These are phyloP conservation scores for Dendrobium nobile DNA, from an alignment of 106 monocot species.

Conservation along the genomic window DNA sequence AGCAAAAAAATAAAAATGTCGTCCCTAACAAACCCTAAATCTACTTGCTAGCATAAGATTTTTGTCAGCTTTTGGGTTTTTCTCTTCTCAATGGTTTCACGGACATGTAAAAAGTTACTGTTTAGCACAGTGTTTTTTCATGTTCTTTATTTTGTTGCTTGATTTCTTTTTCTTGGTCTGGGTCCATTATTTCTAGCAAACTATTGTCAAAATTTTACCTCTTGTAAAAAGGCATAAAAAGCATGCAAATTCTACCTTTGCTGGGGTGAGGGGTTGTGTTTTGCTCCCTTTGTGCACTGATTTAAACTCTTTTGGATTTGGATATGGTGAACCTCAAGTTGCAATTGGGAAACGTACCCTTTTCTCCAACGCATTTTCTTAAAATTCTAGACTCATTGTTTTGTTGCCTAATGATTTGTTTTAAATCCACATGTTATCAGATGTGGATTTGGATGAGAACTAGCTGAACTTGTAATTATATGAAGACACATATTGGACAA, in stretches of 20 bases:
- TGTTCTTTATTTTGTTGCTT: background rate
- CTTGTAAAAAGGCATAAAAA: background rate
- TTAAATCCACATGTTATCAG: background rate
- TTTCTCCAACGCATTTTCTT: background rate
- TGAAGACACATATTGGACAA: background rate
- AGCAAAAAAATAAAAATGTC: too few species aligned
- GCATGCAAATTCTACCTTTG: background rate
- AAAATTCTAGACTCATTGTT: background rate
- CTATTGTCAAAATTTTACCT: background rate
- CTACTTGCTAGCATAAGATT: background rate
- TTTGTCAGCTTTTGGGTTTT: background rate
- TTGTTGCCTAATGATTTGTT: too few species aligned
- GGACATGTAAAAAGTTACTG: background rate
- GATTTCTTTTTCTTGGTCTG: background rate
- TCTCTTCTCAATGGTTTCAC: background rate
- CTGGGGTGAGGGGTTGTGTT: background rate
- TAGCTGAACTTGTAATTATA: background rate
- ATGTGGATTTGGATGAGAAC: background rate
- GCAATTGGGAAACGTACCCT: background rate
- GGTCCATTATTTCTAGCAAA: background rate
- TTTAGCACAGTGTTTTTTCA: background rate
- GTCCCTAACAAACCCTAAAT: background rate
- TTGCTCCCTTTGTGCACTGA: background rate
- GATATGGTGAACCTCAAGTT: background rate
- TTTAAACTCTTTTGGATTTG: background rate